Base-by-base conservation (phyloP, 2,329 filamentous ascomycete species). In the Calonectria pseudoreteaudii region DNA sequence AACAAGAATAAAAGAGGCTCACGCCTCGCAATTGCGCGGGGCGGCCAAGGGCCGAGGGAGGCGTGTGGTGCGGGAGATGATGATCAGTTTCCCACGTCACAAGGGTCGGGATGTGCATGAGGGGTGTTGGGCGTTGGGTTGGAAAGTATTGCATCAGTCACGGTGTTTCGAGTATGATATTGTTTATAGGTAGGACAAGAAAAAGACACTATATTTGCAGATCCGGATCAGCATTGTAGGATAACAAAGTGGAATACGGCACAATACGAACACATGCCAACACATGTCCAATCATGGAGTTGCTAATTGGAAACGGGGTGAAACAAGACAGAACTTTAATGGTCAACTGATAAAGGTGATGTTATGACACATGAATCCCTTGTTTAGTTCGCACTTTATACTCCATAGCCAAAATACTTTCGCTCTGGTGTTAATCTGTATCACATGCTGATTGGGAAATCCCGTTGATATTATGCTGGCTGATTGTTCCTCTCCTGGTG, bases 81-180 rank as follows among this genome's bases (percentile, higher is more conserved):
- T 71, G 52, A 70, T 68, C 60, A 64, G 38, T 56, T 26, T 50
- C 66, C 67, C 50, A 34, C 34, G 62, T 66, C 66, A 26, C 23
- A 38, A 38, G 41, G 16, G 66, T 70, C 74, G 67, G 68, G 70
- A 72, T 76, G 71, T 69, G 72, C 76, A 77, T 73, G 69, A 76
- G 71, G 70, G 70, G 79, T 80, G 80, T 73, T 78, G 71, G 79
- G 79, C 78, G 79, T 80, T 80, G 76, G 75, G 67, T 75, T 30
- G 76, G 79, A 76, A 67, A 65, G 77, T 77, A 71, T 77, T 80
- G 79, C 79, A 80, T 80, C 77, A 80, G 75, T 65, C 68, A 78
- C 74, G 76, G 79, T 79, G 77, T 80, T 80, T 65, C 41, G 60
- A 64, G 68, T 65, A 49, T 44, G 31, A 56, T 70, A 56, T 44